Evolutionary conservation across 1,284 basidiomycete species (phyloP), one percentile per base, ranked within the genome.

Genomic region (Trichosporon asahii): DNA sequence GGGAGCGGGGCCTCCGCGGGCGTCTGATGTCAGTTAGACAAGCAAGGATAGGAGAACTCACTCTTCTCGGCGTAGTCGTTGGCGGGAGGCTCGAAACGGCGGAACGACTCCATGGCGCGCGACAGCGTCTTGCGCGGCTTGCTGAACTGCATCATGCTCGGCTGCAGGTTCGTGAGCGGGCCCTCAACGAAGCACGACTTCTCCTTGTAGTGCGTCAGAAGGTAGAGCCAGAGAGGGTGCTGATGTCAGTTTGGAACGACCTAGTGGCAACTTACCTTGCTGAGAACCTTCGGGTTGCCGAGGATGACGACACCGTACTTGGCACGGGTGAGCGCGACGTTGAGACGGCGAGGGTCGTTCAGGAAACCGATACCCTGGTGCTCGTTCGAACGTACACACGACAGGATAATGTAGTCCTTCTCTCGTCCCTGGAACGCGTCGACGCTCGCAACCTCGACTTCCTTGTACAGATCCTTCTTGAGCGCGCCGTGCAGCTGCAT

Each of bases 391-490:
- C 97, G 87, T n/a, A 99, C 97, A 82, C 97, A 99, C 80, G 92
- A 95, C 66, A 99, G 88, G 77, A 99, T 98, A 83, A 99, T 98
- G 79, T 99, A 98, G 83, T 99, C 97, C 87, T 99, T 99, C 86
- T 99, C 97, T 80, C 97, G 90, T 37, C 97, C 97, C 82, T 99
- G 97, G 89, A 99, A 99, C 1, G 97, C 97, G 82, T 99, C 97
- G 66, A 99, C 97, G 78, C 92, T 94, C 14, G 97, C 97, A 53
- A 99, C 97, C 82, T 99, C 97, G 63, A 99, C 95, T 78, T 98
- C 95, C 86, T 98, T 98, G 87, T 99, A 99, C 12, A 98, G 84
- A 76, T 99, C 97, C 85, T 99, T 99, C 88, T 98, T 98, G 72
- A 99, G 87, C 31, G 94, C 91, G 31, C 97, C 97, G 80, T 97